Evolutionary conservation across 768 basidiomycete species (phyloP).

Genomic region (Pulveroboletus ravenelii): DNA sequence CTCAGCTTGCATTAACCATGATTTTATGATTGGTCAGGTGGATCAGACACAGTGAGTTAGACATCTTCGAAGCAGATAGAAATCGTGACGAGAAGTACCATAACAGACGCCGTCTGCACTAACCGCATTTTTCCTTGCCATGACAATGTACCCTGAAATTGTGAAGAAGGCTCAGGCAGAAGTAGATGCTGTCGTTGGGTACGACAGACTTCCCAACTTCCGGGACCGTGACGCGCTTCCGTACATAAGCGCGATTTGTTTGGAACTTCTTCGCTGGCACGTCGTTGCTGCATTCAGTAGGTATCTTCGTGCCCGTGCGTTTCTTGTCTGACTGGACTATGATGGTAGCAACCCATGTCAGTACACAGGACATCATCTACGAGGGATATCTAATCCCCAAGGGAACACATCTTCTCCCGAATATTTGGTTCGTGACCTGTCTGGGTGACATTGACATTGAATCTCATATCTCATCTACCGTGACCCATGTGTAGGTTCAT

Average conservation of each 20-base stretch:
- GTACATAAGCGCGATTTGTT: conserved; percentile 16
- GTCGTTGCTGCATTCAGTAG: not conserved
- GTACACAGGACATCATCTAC: no score
- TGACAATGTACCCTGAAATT: not conserved
- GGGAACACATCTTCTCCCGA: no score
- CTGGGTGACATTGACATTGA: no score
- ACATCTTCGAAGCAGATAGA: conserved; percentile 20
- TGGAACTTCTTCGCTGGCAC: conserved; percentile 10
- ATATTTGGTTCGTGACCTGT: no score
- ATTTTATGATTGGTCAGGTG: conserved; percentile 19
- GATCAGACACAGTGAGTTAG: conserved; percentile 10
- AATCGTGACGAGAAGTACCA: not conserved
- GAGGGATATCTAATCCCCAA: no score
- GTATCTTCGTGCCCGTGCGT: not conserved
- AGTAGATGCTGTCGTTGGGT: conserved; percentile 8
- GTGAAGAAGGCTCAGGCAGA: conserved; percentile 10
- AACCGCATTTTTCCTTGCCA: conserved; percentile 19
- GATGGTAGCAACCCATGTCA: no score
- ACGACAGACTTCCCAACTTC: conserved; percentile 8
- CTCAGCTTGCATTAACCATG: not conserved
- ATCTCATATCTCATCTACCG: no score
- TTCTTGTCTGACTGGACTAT: not conserved
- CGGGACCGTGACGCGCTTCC: conserved; percentile 11
- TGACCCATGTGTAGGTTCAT: no score
- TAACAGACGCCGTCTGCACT: conserved; percentile 7